Evolutionary conservation across 2,329 filamentous ascomycete species (phyloP).

Genomic region (Fusarium anguioides): DNA sequence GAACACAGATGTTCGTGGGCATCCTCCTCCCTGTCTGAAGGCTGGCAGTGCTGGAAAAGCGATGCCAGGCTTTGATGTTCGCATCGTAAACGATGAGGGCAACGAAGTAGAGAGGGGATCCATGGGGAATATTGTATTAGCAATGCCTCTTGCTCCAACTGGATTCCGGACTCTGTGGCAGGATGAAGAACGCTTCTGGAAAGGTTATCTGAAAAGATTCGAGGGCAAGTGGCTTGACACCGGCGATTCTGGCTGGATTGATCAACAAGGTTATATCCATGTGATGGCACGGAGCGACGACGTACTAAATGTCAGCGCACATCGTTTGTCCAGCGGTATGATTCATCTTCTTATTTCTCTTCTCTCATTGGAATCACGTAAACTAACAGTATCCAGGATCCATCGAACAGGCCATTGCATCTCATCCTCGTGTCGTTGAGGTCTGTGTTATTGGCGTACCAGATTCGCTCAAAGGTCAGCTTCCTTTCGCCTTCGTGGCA

Average conservation of each 20-base stretch:
- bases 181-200: slow-evolving; percentile 87
- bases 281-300: slow-evolving; percentile 80
- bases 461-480: slow-evolving; percentile 86
- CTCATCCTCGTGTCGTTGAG: slow-evolving; percentile 82
- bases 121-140: slow-evolving; percentile 94
- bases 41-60: slow-evolving; percentile 90
- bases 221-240: slow-evolving; percentile 87
- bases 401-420: slow-evolving; percentile 91
- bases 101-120: slow-evolving; percentile 74
- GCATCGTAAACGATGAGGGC: slow-evolving; percentile 84
- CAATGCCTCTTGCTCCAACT: slow-evolving; percentile 83
- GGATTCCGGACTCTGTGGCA: slow-evolving; percentile 88
- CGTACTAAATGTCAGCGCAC: slow-evolving; percentile 95
- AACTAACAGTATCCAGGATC: slow-evolving; percentile 64
- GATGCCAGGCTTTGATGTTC: slow-evolving; percentile 91
- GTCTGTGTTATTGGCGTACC: slow-evolving; percentile 88
- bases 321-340: slow-evolving; percentile 87
- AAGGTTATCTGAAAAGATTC: slow-evolving; percentile 86
- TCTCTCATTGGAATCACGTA: background rate
- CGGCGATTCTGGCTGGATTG: slow-evolving; percentile 88
- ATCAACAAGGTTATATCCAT: slow-evolving; percentile 74
- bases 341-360: too few species aligned
- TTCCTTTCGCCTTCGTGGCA: slow-evolving; percentile 89
- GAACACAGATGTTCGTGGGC: slow-evolving; percentile 53
- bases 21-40: slow-evolving; percentile 68